Evolutionary conservation across 495 filamentous ascomycete genomes (phyloP).

Genomic region (Xylaria scruposa): DNA sequence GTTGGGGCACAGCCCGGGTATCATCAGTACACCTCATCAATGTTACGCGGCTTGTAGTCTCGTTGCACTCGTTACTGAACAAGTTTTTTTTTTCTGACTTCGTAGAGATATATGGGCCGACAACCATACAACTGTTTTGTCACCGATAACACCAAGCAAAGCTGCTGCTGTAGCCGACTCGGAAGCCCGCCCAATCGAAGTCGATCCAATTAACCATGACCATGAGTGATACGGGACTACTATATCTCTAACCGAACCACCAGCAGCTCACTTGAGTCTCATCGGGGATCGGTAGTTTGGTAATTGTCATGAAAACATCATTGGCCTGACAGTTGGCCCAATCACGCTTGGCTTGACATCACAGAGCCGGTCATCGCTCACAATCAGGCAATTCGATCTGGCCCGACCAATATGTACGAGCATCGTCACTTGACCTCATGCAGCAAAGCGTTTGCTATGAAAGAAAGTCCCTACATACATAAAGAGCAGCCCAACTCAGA

Average conservation of each 20-base stretch:
- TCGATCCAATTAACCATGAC: neutral
- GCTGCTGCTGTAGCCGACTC: neutral
- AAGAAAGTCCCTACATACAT: constrained; percentile 12
- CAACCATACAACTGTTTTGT: neutral
- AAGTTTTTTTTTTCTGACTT: no score
- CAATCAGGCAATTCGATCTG: neutral
- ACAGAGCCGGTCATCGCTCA: constrained; percentile 27
- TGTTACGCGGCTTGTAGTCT: neutral
- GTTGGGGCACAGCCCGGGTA: neutral
- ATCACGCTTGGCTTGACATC: constrained; percentile 27
- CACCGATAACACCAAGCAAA: neutral
- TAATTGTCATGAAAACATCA: constrained; percentile 26
- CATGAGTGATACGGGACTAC: neutral
- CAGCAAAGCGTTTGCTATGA: neutral
- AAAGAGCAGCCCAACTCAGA: constrained; percentile 7
- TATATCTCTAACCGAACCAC: neutral
- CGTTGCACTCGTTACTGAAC: neutral
- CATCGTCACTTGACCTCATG: constrained; percentile 23
- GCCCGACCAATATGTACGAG: constrained; percentile 13
- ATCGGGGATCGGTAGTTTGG: constrained; percentile 20
- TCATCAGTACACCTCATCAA: neutral
- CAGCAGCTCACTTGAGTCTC: neutral
- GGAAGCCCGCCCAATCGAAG: neutral
- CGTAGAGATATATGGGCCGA: neutral
- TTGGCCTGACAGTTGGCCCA: constrained; percentile 16